These are phyloP conservation scores for Platanthera zijinensis DNA, from an alignment of 106 monocot genomes.

Conservation along the genomic window DNA sequence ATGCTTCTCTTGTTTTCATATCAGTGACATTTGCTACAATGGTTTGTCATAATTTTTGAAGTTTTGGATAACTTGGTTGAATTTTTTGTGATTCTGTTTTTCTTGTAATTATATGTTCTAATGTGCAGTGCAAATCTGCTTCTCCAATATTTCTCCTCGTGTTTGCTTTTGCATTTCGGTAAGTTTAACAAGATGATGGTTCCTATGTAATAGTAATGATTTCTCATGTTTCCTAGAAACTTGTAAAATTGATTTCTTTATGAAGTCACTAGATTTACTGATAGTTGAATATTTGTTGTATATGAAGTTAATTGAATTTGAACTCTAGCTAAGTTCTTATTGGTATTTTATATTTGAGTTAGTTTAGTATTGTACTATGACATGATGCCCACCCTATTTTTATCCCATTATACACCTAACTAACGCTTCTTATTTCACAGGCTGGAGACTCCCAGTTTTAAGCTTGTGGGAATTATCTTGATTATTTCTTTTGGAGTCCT, in stretches of 20 bases:
- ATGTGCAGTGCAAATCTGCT: conserved; percentile 94
- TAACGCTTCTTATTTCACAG: conserved; percentile 20
- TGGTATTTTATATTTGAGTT: background rate
- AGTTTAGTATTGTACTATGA: background rate
- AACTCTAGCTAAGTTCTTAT: background rate
- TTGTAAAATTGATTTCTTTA: background rate
- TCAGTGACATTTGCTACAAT: conserved; percentile 96
- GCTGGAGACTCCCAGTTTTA: conserved; percentile 82
- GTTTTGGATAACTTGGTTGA: background rate
- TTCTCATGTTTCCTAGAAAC: background rate
- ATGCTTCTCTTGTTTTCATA: conserved; percentile 89
- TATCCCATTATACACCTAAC: background rate
- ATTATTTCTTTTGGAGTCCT: conserved; percentile 85
- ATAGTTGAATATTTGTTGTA: background rate
- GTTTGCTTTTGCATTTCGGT: conserved; percentile 98
- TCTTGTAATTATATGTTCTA: background rate
- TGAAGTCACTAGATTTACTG: background rate
- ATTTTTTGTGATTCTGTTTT: background rate
- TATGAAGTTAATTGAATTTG: background rate
- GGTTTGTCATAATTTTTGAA: conserved; percentile 31
- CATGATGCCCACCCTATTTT: background rate
- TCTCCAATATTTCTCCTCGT: conserved; percentile 88
- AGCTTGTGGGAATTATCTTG: conserved; percentile 76
- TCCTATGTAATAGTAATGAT: background rate
- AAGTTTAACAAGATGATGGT: conserved; percentile 16